Conservation (phyloP, 1,139 yeast species). For the Saccharomyces hybrid region DNA sequence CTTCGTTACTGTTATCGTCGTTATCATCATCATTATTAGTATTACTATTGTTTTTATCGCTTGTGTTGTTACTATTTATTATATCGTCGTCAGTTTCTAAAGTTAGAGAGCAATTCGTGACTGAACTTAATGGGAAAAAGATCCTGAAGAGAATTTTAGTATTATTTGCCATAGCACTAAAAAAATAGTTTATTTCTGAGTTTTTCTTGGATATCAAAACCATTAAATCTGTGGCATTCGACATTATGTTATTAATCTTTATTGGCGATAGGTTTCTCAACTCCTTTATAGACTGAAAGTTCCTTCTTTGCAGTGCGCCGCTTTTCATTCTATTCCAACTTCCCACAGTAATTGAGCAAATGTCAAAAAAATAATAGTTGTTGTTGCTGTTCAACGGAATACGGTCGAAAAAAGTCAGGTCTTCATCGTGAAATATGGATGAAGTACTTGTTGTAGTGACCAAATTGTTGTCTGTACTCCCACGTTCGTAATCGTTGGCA, state of each 20-base stretch:
- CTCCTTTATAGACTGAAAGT: constrained; percentile 35
- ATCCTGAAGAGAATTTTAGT: constrained; percentile 63
- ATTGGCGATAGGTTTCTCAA: constrained; percentile 60
- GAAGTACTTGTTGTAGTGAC: background rate
- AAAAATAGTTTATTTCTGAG: constrained; percentile 64
- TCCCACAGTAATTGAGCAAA: constrained; percentile 62
- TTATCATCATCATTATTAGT: constrained; percentile 7
- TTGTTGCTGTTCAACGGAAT: constrained; percentile 55
- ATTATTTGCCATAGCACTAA: constrained; percentile 59
- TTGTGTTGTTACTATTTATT: background rate
- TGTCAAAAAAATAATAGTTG: constrained; percentile 60
- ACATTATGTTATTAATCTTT: constrained; percentile 54
- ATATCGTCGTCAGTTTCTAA: constrained; percentile 27
- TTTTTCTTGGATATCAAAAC: constrained; percentile 62
- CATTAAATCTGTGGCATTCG: constrained; percentile 54
- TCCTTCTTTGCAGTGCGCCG: constrained; percentile 42
- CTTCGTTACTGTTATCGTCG: constrained; percentile 1
- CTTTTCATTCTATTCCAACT: constrained; percentile 71
- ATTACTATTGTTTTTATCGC: background rate
- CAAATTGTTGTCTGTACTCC: background rate
- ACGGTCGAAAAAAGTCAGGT: constrained; percentile 27
- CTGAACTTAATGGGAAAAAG: constrained; percentile 47
- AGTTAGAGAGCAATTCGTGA: constrained; percentile 35
- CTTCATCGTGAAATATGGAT: constrained; percentile 7
- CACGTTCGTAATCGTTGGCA: background rate